Conservation (phyloP, 2,329 filamentous ascomycete genomes). For the Penicillium hesseltinei region DNA sequence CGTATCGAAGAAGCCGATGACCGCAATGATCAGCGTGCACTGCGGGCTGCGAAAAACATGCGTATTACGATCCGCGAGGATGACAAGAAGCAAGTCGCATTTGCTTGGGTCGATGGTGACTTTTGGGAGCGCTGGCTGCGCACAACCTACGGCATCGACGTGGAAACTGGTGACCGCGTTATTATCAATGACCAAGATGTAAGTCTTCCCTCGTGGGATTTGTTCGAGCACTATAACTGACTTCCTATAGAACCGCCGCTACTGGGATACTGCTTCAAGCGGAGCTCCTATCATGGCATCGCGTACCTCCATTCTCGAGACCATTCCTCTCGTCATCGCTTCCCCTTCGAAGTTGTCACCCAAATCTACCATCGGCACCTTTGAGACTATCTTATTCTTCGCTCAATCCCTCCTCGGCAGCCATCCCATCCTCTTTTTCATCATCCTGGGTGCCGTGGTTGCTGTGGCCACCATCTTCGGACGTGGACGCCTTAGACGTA, state of each 20-base stretch:
- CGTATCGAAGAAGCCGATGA: slow-evolving; percentile 96
- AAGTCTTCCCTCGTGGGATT: slow-evolving; percentile 46
- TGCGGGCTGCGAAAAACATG: slow-evolving; percentile 85
- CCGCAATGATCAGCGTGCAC: slow-evolving; percentile 80
- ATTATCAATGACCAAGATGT: slow-evolving; percentile 98
- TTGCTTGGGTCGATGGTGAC: slow-evolving; percentile 94
- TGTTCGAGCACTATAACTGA: slow-evolving; percentile 13
- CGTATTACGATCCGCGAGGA: slow-evolving; percentile 86
- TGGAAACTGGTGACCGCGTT: slow-evolving; percentile 80
- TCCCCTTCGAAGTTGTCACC: slow-evolving; percentile 49
- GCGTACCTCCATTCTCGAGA: slow-evolving; percentile 87
- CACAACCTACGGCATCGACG: slow-evolving; percentile 90
- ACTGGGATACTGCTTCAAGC: slow-evolving; percentile 89
- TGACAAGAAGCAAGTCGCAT: slow-evolving; percentile 82
- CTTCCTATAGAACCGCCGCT: slow-evolving; percentile 71
- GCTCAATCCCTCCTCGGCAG: slow-evolving; percentile 43
- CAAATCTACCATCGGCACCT: slow-evolving; percentile 50
- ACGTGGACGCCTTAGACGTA: slow-evolving; percentile 32
- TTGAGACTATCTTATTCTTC: slow-evolving; percentile 49
- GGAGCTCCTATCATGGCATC: slow-evolving; percentile 88
- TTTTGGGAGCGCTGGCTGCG: slow-evolving; percentile 98
- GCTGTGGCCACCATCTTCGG: slow-evolving; percentile 35
- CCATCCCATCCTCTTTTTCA: slow-evolving; percentile 46
- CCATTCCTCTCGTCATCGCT: slow-evolving; percentile 54
- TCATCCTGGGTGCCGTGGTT: slow-evolving; percentile 39